Percentiles rank a stretch among this genome's conserved stretches.
Evolutionary conservation across 2,329 filamentous ascomycete genomes (phyloP).

Genomic region (Fusarium falciforme): DNA sequence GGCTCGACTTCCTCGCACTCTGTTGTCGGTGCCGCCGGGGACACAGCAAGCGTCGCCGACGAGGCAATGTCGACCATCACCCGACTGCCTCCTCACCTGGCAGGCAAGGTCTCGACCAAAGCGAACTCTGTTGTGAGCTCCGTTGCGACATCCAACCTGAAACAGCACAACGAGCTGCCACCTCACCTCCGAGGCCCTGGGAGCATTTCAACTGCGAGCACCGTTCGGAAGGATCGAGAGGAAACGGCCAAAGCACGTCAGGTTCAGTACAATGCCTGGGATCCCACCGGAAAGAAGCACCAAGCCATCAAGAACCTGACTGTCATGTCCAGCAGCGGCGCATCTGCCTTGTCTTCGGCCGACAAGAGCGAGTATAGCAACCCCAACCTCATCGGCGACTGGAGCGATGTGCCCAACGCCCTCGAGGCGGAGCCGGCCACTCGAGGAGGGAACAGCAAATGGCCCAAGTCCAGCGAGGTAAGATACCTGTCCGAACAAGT

Average conservation of each 20-base stretch:
- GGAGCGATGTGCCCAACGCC: constrained; percentile 1
- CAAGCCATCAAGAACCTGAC: constrained; percentile 40
- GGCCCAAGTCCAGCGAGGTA: constrained; percentile 41
- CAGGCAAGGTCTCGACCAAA: background rate
- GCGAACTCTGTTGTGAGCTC: background rate
- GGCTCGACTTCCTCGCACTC: background rate
- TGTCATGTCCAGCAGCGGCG: constrained; percentile 22
- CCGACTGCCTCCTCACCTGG: constrained; percentile 7
- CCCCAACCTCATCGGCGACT: constrained; percentile 25
- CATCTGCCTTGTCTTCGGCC: constrained; percentile 16
- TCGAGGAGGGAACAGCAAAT: constrained; percentile 30
- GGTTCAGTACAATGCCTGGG: constrained; percentile 48
- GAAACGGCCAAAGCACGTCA: background rate
- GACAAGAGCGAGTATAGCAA: constrained; percentile 2
- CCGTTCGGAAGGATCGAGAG: constrained; percentile 33
- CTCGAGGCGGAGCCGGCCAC: background rate
- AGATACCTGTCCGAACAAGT: background rate
- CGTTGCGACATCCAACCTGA: background rate
- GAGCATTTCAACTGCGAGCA: constrained; percentile 47
- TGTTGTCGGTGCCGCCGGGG: background rate
- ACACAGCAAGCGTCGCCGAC: constrained; percentile 16
- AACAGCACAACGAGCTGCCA: background rate
- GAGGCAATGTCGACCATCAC: constrained; percentile 14
- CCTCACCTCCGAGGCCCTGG: constrained; percentile 13
- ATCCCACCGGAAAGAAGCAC: constrained; percentile 40